Evolutionary conservation across 75 land plant genomes (phyloP).

Genomic region (Gnetum montanum): DNA sequence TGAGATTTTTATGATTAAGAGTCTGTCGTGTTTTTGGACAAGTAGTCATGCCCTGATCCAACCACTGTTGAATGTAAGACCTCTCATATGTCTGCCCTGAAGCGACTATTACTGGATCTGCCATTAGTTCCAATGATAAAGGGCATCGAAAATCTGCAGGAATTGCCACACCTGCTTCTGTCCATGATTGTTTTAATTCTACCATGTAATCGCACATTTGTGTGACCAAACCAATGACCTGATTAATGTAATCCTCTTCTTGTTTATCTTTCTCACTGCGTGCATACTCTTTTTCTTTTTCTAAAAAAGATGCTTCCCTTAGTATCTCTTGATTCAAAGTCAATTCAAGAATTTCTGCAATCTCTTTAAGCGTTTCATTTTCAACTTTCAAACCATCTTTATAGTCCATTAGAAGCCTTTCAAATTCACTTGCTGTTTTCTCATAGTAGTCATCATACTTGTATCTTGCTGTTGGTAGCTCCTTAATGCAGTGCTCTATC

Average conservation of each 20-base stretch:
- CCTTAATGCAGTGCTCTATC: conserved; percentile 32
- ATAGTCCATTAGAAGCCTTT: conserved; percentile 13
- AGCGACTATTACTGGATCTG: conserved; percentile 52
- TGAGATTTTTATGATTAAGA: conserved; percentile 31
- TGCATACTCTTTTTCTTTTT: conserved; percentile 24
- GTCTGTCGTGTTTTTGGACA: conserved; percentile 42
- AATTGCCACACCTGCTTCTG: conserved; percentile 24
- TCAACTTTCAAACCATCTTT: conserved; percentile 15
- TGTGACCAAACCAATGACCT: conserved; percentile 15
- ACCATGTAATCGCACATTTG: conserved; percentile 18
- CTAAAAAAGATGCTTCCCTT: conserved; percentile 16
- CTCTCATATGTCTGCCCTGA: conserved; percentile 53
- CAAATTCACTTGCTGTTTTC: conserved; percentile 17
- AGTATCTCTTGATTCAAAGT: conserved; percentile 19
- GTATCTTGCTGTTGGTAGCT: conserved; percentile 19
- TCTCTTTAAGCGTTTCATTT: conserved; percentile 12
- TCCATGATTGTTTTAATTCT: conserved; percentile 12
- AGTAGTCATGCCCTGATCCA: conserved; percentile 38
- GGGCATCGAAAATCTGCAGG: conserved; percentile 47
- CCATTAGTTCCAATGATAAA: conserved; percentile 37
- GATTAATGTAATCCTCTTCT: conserved; percentile 26
- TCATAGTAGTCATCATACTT: conserved; percentile 12
- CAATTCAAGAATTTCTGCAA: conserved; percentile 24
- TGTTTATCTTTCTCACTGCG: conserved; percentile 12
- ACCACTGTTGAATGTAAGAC: conserved; percentile 40